Evolutionary conservation across 1,284 basidiomycete species (phyloP), one percentile per base, ranked within the genome.

Genomic region (Leccinum pallidistipes): DNA sequence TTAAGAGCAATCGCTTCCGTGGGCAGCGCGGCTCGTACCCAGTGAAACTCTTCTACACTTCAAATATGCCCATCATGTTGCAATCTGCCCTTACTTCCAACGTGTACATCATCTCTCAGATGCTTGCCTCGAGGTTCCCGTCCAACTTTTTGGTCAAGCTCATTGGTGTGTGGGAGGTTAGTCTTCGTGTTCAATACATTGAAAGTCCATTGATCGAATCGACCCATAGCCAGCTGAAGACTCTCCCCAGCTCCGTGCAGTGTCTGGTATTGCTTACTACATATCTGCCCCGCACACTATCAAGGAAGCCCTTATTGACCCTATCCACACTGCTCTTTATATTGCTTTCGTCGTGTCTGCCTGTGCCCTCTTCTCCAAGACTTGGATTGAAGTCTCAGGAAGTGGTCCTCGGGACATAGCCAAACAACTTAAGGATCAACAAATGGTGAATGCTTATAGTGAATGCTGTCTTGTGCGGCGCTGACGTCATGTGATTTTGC

Each of bases 61-160:
- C 88, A 66, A 99, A 98, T 84, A 98, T 98, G 97, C 96, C 97
- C 65, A 99, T 99, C 83, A 99, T 99, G 97, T 87, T 99, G 67
- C 93, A 98, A 79, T 91, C 87, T 29, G 96, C 97, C 11, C 83
- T 98, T 63, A 96, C 95, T 9, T 92, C 88, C 65, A 98, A 99
- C 79, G 87, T 98, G 31, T 98, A 96, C 81, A 94, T 99, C 76
- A 86, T 99, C 73, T 94, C 90, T 52, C 97, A 98, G 79, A 98
- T 98, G 97, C 84, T 98, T 69, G 86, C 89, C 45, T 83, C 82
- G 56, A 87, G 97, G 50, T 98, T 98, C 88, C 97, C 97, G 1
- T 81, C 83, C 69, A 98, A 97, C 82, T 77, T 98, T 66, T 81
- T 98, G 65, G 94, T 98, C 68, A 86, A 86, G 67, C 83, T 99